These are phyloP conservation scores for Panellus pusillus DNA, from an alignment of 768 basidiomycete genomes.

Conservation along the genomic window DNA sequence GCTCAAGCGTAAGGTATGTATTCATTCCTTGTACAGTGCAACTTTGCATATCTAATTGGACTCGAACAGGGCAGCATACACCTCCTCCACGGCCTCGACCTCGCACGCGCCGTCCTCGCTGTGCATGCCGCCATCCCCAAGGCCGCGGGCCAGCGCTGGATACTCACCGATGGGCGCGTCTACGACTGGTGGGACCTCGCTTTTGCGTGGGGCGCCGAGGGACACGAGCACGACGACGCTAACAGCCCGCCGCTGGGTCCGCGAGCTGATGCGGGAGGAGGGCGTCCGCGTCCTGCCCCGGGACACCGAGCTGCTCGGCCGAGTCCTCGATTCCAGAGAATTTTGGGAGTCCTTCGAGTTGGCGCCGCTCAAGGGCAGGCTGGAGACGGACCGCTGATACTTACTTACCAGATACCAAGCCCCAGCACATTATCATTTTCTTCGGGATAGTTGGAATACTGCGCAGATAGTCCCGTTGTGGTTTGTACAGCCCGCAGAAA, in stretches of 20 bases:
- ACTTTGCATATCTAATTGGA: not conserved
- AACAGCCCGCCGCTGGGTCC: constrained; percentile 50
- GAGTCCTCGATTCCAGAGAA: constrained; percentile 58
- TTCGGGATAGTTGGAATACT: no score
- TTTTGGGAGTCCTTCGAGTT: constrained; percentile 56
- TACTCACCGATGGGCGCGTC: constrained; percentile 53
- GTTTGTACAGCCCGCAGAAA: no score
- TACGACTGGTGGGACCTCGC: constrained; percentile 74
- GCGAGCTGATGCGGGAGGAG: constrained; percentile 56
- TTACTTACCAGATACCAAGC: no score
- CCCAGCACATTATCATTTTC: no score
- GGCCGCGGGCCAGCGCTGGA: constrained; percentile 54
- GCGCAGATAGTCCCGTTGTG: no score
- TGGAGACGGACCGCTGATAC: no score
- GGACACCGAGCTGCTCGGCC: constrained; percentile 44
- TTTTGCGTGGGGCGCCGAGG: constrained; percentile 47
- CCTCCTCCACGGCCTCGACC: constrained; percentile 61
- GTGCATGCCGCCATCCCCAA: constrained; percentile 45
- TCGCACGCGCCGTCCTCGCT: constrained; percentile 61
- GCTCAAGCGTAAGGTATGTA: constrained; percentile 45
- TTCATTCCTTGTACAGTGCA: not conserved
- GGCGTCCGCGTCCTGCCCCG: constrained; percentile 54
- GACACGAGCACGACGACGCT: constrained; percentile 26
- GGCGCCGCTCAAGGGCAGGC: not conserved
- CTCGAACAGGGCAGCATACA: constrained; percentile 52